Conservation (phyloP, 2,329 filamentous ascomycete species). For the Colletotrichum australisinense region DNA sequence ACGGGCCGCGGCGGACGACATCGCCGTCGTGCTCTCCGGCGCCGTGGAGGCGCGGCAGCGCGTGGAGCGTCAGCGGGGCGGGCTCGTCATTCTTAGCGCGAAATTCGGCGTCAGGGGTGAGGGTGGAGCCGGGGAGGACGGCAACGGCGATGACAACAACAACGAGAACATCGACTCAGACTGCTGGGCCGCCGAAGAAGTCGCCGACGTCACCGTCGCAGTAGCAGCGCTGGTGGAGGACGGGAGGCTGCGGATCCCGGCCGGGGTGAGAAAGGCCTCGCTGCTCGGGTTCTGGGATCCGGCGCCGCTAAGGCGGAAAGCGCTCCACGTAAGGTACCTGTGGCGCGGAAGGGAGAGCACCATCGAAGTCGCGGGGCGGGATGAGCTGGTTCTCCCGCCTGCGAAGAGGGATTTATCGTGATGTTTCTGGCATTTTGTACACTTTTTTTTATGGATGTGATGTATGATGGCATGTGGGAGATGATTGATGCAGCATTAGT, state of each 20-base stretch:
- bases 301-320: constrained; percentile 55
- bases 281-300: constrained; percentile 65
- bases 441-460: neutral
- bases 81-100: constrained; percentile 61
- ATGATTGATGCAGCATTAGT: neutral
- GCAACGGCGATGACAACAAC: neutral
- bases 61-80: constrained; percentile 48
- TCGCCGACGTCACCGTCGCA: constrained; percentile 62
- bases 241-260: constrained; percentile 50
- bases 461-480: neutral
- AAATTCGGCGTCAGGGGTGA: constrained; percentile 55
- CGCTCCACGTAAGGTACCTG: constrained; percentile 57
- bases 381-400: constrained; percentile 44
- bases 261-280: constrained; percentile 54
- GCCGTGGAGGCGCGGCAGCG: constrained; percentile 53
- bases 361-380: constrained; percentile 50
- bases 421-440: neutral
- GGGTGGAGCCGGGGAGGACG: constrained; percentile 26
- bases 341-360: constrained; percentile 49
- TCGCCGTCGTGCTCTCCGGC: constrained; percentile 54
- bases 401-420: constrained; percentile 10
- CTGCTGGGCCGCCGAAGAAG: constrained; percentile 51
- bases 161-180: neutral
- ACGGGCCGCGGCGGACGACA: constrained; percentile 57
- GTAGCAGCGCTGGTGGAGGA: constrained; percentile 57